Percentiles rank a stretch among this genome's conserved stretches.
Conservation (phyloP, 176 grass and related monocot genomes). For the Phyllostachys edulis region DNA sequence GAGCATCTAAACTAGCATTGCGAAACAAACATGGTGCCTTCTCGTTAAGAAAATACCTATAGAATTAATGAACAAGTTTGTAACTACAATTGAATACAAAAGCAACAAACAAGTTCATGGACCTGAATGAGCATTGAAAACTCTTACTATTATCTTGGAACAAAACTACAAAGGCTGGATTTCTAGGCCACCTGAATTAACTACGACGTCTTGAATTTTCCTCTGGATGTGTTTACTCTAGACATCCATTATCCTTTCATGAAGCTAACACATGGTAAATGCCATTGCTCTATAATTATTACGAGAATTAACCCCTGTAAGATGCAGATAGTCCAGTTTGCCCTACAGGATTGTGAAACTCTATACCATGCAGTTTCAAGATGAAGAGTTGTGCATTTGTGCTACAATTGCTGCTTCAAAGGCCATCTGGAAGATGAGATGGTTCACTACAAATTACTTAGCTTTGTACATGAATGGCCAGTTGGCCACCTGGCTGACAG, state of each 20-base stretch:
- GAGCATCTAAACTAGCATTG: neutral
- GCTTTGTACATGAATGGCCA: neutral
- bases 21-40: neutral
- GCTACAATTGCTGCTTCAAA: neutral
- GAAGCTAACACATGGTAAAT: slow-evolving; percentile 4
- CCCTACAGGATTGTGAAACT: neutral
- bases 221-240: neutral
- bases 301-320: neutral
- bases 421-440: neutral
- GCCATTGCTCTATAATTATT: neutral
- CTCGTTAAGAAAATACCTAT: neutral
- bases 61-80: neutral
- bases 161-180: neutral
- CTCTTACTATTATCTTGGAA: neutral
- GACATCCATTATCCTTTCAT: neutral
- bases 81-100: slow-evolving; percentile 1
- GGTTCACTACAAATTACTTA: neutral
- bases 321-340: neutral
- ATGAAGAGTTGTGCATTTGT: neutral
- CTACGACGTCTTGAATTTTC: neutral
- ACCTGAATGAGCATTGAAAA: slow-evolving; percentile 13
- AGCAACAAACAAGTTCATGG: neutral
- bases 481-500: neutral
- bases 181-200: slow-evolving; percentile 3
- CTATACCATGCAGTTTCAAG: neutral